Evolutionary conservation across 352 stramenopile species (phyloP), one percentile per base, ranked within the genome.

Genomic region (Globisporangium parvum): DNA sequence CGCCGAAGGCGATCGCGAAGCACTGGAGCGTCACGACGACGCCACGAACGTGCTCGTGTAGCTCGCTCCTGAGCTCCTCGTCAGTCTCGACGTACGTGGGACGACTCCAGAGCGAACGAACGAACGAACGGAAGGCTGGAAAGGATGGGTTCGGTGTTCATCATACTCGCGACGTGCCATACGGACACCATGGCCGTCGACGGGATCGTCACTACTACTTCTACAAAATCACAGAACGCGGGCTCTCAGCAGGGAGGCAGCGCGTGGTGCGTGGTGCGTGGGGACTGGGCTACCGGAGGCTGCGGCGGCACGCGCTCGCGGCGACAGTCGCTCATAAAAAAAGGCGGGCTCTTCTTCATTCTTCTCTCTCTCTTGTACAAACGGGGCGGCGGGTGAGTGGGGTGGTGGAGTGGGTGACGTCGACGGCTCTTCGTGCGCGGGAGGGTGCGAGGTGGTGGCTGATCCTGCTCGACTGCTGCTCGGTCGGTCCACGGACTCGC

Each of bases 141-240:
- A n/a, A n/a, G n/a, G n/a, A n/a, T n/a, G n/a, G n/a, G n/a, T 15
- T 14, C 31, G 8, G 47, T 26, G 47, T 40, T 61, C 26, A 46
- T 57, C 45, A 58, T 63, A 59, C 50, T 53, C 67, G 61, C 67
- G 44, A 45, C 39, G 47, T 65, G 69, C 68, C 66, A 73, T 71
- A 71, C 65, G 64, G 59, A 63, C 60, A 49, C 51, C 66, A 73
- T 57, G 51, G 31, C 51, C 24, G 51, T 41, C 51, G 39, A 26
- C 39, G 17, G 28, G 44, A 41, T 59, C 55, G 23, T 63, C 41
- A 50, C 47, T 56, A 56, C 54, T 65, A 68, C 62, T 77, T 75
- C 66, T 80, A 80, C 71, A 80, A 77, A 66, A 75, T 41, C 70
- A 61, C 50, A 45, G 50, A 47, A 47, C 56, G 57, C 58, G 35